Base-by-base conservation (phyloP, 2,329 filamentous ascomycete genomes). In the Pseudogymnoascus sp. region DNA sequence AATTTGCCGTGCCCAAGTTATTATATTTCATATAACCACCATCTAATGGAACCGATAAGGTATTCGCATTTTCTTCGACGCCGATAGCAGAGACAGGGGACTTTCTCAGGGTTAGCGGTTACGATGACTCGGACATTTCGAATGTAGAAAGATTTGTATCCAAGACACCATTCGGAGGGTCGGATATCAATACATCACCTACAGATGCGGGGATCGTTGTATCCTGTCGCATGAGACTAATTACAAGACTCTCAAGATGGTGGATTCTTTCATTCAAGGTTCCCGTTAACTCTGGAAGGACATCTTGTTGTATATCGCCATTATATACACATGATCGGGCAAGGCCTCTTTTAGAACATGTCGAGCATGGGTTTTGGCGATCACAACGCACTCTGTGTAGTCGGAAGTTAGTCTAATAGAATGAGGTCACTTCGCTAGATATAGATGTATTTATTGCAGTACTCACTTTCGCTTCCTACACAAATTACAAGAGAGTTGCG, bases 381-480 rank as follows among this genome's bases (percentile, higher is more conserved):
- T 70, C 66, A 62, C 69, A 70, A 58, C 63, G 62, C 60, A 66
- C 59, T 62, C 68, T 70, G 61, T 4, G 13, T 3, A 3, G 10
- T 28, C 28, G 13, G 10, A 13, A 48, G 23, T 48, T 7, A 48
- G 41, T 12, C 13, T 28, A 12, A 48, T 28, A 28, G 8, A 3
- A 28, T 15, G 23, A 10, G 2, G 2, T 15, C 13, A 56, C 57
- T 62, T 65, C n/a, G 63, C 39, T 66, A 60, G 65, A 52, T 45
- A 61, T 61, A 38, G 58, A 62, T 39, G 58, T 60, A 58, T 59
- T 61, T 61, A 58, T 64, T 63, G 57, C 60, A 59, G 59, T 60
- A 68, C 68, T 58, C 63, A 70, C 68, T 70, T 70, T 63, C 68
- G 64, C 38, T 62, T 64, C 64, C 62, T 66, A 59, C 68, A 70